Evolutionary conservation across 805 yeast species (phyloP).

Genomic region (Metschnikowia bowlesiae): DNA sequence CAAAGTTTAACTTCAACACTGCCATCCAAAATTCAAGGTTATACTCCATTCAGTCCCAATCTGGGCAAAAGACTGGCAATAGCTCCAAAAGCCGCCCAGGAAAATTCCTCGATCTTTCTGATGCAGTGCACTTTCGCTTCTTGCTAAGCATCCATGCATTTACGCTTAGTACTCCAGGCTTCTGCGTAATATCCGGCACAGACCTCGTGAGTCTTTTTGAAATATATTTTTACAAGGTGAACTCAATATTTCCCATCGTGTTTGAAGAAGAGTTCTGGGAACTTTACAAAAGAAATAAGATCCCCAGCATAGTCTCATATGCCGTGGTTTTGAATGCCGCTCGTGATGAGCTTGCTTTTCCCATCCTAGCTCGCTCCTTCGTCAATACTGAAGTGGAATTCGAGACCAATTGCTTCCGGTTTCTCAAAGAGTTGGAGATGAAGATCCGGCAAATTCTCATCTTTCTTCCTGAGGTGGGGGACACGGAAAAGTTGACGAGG

Average conservation of each 20-base stretch:
- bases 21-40: conserved; percentile 7
- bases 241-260: conserved; percentile 38
- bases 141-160: conserved; percentile 15
- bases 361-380: conserved; percentile 16
- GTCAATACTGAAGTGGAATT: conserved; percentile 2
- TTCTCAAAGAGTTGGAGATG: conserved; percentile 15
- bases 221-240: conserved; percentile 37
- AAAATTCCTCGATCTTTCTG: conserved; percentile 5
- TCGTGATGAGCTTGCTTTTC: conserved; percentile 28
- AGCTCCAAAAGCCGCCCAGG: neutral
- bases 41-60: neutral
- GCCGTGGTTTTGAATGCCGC: conserved; percentile 42
- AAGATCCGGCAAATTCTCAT: conserved; percentile 20
- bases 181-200: conserved; percentile 10
- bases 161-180: conserved; percentile 17
- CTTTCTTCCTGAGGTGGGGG: conserved; percentile 22
- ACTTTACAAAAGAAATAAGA: conserved; percentile 27
- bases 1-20: conserved; percentile 14
- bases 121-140: conserved; percentile 12
- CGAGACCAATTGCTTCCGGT: conserved; percentile 7
- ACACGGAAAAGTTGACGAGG: conserved; percentile 18
- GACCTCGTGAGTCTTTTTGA: conserved; percentile 24
- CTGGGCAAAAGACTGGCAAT: neutral
- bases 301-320: conserved; percentile 39
- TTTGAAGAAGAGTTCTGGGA: conserved; percentile 37